These are phyloP conservation scores for Diplodia corticola DNA, from an alignment of 2,329 filamentous ascomycete species.

Conservation along the genomic window DNA sequence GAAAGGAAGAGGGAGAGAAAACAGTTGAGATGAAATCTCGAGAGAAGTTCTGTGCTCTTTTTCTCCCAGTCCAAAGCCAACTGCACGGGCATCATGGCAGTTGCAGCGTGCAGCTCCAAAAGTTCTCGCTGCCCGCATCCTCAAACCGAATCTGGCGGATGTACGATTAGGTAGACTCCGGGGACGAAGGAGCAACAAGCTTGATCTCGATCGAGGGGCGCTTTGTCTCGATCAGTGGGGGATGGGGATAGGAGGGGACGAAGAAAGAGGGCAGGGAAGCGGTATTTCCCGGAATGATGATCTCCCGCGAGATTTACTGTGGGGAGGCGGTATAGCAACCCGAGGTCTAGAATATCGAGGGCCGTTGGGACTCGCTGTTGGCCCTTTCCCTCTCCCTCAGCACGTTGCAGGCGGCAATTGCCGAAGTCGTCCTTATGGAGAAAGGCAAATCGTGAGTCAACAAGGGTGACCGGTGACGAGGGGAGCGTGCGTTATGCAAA, in stretches of 20 bases:
- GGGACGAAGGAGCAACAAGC: neutral
- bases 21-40: neutral
- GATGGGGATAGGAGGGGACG: neutral
- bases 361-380: neutral
- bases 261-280: neutral
- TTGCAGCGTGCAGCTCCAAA: neutral
- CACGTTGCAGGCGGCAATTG: neutral
- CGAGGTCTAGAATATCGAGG: neutral
- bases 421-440: neutral
- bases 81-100: too few relatives aligned
- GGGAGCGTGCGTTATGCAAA: neutral
- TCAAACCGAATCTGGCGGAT: neutral
- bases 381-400: neutral
- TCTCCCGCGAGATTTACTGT: conserved; percentile 6
- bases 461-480: neutral
- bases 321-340: neutral
- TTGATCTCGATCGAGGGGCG: neutral
- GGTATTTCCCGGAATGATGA: conserved; percentile 4
- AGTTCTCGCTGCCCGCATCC: neutral
- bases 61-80: too few relatives aligned
- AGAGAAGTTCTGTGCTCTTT: too few relatives aligned
- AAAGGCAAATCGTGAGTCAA: neutral
- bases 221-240: neutral
- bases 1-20: too few relatives aligned
- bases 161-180: neutral